Evolutionary conservation across 202 grass and related monocot genomes (phyloP).

Genomic region (Musa balbisiana): DNA sequence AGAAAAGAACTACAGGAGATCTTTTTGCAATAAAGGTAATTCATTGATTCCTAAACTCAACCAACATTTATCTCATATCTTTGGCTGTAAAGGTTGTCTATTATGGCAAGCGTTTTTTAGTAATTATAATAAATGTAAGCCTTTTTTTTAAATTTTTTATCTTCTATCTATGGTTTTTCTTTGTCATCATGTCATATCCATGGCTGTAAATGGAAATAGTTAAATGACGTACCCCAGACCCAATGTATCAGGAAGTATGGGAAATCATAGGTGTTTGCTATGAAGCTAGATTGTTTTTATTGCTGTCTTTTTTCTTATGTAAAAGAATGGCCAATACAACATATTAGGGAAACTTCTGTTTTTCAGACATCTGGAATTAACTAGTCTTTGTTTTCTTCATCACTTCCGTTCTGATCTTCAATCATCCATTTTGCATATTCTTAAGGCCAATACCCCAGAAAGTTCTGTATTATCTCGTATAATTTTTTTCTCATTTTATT

Average conservation of each 20-base stretch:
- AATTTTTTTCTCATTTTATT: not conserved
- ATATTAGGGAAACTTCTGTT: not conserved
- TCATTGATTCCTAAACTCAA: conserved; percentile 5
- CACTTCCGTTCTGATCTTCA: not conserved
- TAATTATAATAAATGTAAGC: no score
- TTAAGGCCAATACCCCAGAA: not conserved
- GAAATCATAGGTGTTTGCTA: no score
- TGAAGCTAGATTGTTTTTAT: no score
- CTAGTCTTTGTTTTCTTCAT: not conserved
- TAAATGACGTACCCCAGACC: no score
- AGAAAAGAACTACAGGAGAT: conserved; percentile 99
- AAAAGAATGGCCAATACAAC: no score
- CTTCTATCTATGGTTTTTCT: not conserved
- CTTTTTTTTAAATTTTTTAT: not conserved
- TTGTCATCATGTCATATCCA: not conserved
- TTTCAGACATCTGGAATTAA: not conserved
- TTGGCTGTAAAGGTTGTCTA: not conserved
- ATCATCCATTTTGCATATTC: not conserved
- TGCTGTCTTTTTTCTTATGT: no score
- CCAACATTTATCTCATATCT: not conserved
- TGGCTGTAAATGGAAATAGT: no score
- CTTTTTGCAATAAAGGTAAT: conserved; percentile 99
- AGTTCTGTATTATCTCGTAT: not conserved
- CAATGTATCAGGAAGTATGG: no score
- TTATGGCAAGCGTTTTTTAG: not conserved